Evolutionary conservation across 2,329 filamentous ascomycete species (phyloP), one percentile per base, ranked within the genome.

Genomic region (Ophiostoma novo-ulmi): DNA sequence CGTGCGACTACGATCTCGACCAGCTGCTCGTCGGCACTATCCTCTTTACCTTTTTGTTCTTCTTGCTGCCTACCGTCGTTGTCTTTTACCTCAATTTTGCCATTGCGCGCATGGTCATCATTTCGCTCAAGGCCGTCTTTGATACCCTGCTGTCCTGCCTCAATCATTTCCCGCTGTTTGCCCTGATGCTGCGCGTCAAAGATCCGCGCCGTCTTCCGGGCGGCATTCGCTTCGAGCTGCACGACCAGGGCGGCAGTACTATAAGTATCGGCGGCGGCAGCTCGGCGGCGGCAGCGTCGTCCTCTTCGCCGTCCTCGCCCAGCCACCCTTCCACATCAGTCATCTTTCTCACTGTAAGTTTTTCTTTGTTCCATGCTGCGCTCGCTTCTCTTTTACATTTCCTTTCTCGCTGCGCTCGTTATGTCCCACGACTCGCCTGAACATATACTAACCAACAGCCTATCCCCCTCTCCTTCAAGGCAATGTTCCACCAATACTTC

Each of bases 1-100:
- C 94, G 66, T 99, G 95, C 83, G 95, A 98, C 81, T 99, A 99
- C 81, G 95, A 98, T 78, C 87, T 99, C 35, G 95, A 99, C 78
- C 96, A 99, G 80, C 87, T 99, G 4, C 88, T 99, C 7, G 89
- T 99, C 8, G 95, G 95, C 72, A 99, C 95, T 0, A 98, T 99
- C 72, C 84, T 99, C 26, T 99, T 99, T 78, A 98, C 95, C 0
- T 83, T 99, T 8, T 86, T 99, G 1, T 97, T 97, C 81, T 99
- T 98, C 79, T 85, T 99, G 20, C 84, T 99, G 3, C 95, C 95
- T 0, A 99, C 95, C 0, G 93, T 99, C 35, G 88, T 94, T 69
- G 95, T 99, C 63, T 99, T 98, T 78, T 99, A 99, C 77, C 85
- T 97, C 72, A 97, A 96, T 61, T 99, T 99, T 81, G 94, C 96